Evolutionary conservation across 2,329 filamentous ascomycete genomes (phyloP), one percentile per base, ranked within the genome.

Genomic region (Didymella keratinophila): DNA sequence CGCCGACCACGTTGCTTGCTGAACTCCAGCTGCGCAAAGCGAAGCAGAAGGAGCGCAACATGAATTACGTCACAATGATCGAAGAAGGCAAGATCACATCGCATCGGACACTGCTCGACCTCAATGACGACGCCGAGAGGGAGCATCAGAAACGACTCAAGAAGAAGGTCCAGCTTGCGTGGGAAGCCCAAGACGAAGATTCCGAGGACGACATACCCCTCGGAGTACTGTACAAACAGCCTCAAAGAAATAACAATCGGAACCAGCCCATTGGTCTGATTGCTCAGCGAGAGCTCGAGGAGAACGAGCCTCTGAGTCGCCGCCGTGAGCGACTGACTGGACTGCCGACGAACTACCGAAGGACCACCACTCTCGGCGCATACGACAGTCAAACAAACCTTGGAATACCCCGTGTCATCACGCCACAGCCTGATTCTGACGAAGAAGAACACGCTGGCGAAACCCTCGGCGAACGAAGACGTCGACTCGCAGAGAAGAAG

Each of bases 21-120:
- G 95, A 99, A 74, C 82, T 99, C 8, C 92, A 97, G 73, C 80
- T 96, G 63, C 89, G 95, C 49, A 98, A 99, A 74, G 88, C 91
- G 59, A 91, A 97, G 67, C 89, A 96, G 69, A 93, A 92, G 76
- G 83, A 88, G 61, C 88, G 95, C 34, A 95, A 89, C 28, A 86
- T 88, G 21, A 89, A 89, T 14, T 83, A 88, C 21, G 82, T 85
- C 30, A 86, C 83, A 14, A 79, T 83, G 1, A 84, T 82, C 66
- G 89, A 90, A 20, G 88, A 89, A 53, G 93, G 92, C n/a, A 89
- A 96, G 84, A 65, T 70, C 44, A 65, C 66, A 16, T 57, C 62
- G 1, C 92, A 95, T 64, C 91, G 91, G 14, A 99, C 95, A 0
- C 83, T 99, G 4, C 82, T 99, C 1, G 88, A 99, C 73, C 85